Evolutionary conservation across 73 alveolate species (phyloP).

Genomic region (Paramecium octaurelia): DNA sequence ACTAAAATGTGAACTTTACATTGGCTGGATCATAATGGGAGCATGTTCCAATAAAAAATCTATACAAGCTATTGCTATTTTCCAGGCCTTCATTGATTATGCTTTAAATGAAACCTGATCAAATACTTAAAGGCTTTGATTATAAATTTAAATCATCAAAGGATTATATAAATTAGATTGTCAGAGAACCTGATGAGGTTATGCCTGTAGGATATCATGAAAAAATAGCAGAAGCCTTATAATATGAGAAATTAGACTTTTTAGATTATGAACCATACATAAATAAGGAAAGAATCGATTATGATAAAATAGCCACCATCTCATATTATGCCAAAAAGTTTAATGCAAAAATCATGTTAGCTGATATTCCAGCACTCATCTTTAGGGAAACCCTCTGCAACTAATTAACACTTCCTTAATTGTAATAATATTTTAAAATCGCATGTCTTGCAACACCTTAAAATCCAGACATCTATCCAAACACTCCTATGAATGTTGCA

Average conservation of each 20-base stretch:
- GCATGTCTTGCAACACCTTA: neutral
- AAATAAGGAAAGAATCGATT: constrained; percentile 21
- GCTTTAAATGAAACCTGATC: constrained; percentile 58
- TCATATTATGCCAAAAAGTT: constrained; percentile 47
- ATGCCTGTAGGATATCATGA: constrained; percentile 46
- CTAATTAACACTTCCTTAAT: constrained; percentile 32
- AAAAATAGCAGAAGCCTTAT: neutral
- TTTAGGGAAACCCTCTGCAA: constrained; percentile 46
- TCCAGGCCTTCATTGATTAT: constrained; percentile 45
- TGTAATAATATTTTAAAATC: constrained; percentile 21
- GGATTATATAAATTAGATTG: neutral
- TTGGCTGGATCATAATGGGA: constrained; percentile 54
- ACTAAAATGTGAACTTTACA: constrained; percentile 41
- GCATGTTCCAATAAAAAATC: constrained; percentile 31
- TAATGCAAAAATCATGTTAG: constrained; percentile 37
- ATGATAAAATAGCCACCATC: constrained; percentile 43
- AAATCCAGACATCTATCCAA: constrained; percentile 49
- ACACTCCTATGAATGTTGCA: constrained; percentile 56
- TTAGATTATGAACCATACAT: constrained; percentile 20
- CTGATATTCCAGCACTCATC: constrained; percentile 41
- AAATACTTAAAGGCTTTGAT: constrained; percentile 35
- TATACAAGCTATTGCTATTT: constrained; percentile 33
- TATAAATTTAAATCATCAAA: neutral
- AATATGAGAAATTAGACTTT: neutral
- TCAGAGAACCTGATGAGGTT: constrained; percentile 13